Base-by-base conservation (phyloP, 768 basidiomycete genomes). In the Baorangia bicolor region DNA sequence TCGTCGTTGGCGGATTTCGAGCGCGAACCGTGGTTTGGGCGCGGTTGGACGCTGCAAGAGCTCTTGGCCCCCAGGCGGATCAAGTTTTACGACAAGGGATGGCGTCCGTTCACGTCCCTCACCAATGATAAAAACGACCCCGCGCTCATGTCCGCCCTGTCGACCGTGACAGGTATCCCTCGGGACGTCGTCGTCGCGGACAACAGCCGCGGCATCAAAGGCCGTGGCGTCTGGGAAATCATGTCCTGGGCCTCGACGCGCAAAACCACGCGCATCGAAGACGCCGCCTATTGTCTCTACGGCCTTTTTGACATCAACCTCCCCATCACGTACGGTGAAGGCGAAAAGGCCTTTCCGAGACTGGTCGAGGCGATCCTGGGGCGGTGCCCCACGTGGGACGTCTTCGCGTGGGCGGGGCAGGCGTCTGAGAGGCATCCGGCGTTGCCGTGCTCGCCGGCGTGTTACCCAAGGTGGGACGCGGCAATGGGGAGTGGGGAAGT, bases 181-280 rank as follows among this genome's bases (percentile, higher is more conserved):
- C 31, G n/a, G 5, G 45, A 52, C 0, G 58, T 44, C 6, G 28
- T 67, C 40, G n/a, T 55, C 13, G 57, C 62, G 1, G 63, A 69
- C 34, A 69, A 62, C 20, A 64, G 55, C 25, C 59, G 28, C 16
- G 62, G 58, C 4, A 52, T 60, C 57, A 61, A 53, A 43, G 45
- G 57, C 2, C 57, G 30, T 38, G 31, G 60, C 2, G 37, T 63
- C 27, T 60, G 58, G 58, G 66, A 72, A 47, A 65, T 66, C 53
- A 64, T 72, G 60, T 62, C 59, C 0, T 73, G 71, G 71, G 70
- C 72, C 14, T 51, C 72, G 18, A 44, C 42, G 3, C 67, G 71
- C 48, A 58, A 59, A 44, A 73, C 71, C 10, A 70, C 65, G 0
- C 60, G 56, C 14, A 45, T 56, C 27, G 72, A 73, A 42, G 71